Evolutionary conservation across 2,329 filamentous ascomycete species (phyloP), one percentile per base, ranked within the genome.

Genomic region (Neopestalotiopsis sp.): DNA sequence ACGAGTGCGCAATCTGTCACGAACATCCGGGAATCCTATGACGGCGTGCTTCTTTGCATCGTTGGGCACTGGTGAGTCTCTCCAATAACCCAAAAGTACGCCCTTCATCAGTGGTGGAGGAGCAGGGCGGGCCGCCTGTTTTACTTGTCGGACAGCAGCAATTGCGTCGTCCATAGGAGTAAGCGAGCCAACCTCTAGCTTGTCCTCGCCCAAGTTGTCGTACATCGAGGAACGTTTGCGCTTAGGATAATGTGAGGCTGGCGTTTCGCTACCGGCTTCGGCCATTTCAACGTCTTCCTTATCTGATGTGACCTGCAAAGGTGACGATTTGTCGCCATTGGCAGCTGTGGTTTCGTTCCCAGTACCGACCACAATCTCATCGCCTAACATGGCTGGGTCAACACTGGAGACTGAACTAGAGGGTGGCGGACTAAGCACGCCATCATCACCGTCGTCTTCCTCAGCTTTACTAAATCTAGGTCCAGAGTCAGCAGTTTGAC

Each of bases 11-110:
- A 91, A 82, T 1, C 89, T 84, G 67, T 90, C 88, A 20, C 88
- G 81, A 12, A 88, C 81, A 70, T 91, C 89, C 63, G 91, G 90
- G 69, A 90, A 91, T 4, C 88, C 89, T 63, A 89, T 85, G 0
- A 91, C 86, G 0, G 84, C 84, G 74, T 91, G 89, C 74, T 88
- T 90, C 14, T 84, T 82, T 2, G 78, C 78, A 7, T 81, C 78
- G 14, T 84, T 78, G 0, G 85, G 83, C 0, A 87, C 84, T 3
- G 80, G 79, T 0, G 89, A 90, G 63, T 90, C 87, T 65, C 88
- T 83, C 89, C 89, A 91, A 66, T 88, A 85, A 1, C 89, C 89
- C 7, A 91, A 80, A 4, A 85, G 75, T 4, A 88, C 82, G 4
- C 83, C 82, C 71, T 87, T 88, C 28, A 81, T 78, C 13, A 38